These are phyloP conservation scores for Penicillium cosmopolitanum DNA, from an alignment of 495 filamentous ascomycete genomes.

Conservation along the genomic window DNA sequence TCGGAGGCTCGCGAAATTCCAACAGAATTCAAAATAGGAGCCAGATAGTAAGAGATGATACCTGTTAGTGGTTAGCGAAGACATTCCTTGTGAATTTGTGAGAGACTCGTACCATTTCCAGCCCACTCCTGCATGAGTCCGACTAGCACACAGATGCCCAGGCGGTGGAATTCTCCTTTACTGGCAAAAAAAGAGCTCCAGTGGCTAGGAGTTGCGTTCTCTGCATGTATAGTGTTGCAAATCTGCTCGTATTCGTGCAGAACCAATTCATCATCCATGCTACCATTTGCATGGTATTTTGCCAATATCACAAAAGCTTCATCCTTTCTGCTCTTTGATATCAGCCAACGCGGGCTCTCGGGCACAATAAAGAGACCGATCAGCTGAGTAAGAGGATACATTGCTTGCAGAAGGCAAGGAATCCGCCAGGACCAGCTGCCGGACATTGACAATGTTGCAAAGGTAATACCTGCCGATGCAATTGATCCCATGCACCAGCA, in stretches of 20 bases:
- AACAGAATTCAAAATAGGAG: slow-evolving; percentile 56
- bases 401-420: slow-evolving; percentile 28
- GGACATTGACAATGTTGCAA: slow-evolving; percentile 22
- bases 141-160: slow-evolving; percentile 59
- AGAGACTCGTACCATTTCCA: slow-evolving; percentile 56
- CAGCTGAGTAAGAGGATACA: slow-evolving; percentile 22
- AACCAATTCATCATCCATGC: slow-evolving; percentile 30
- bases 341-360: slow-evolving; percentile 42
- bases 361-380: slow-evolving; percentile 23
- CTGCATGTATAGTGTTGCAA: slow-evolving; percentile 54
- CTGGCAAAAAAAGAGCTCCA: slow-evolving; percentile 60
- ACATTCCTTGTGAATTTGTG: neutral
- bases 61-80: slow-evolving; percentile 19
- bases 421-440: slow-evolving; percentile 28
- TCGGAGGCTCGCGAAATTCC: slow-evolving; percentile 52
- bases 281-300: slow-evolving; percentile 40
- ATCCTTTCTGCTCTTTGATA: slow-evolving; percentile 38
- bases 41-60: slow-evolving; percentile 65
- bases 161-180: slow-evolving; percentile 67
- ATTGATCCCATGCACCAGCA: slow-evolving; percentile 29
- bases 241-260: slow-evolving; percentile 40
- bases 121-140: slow-evolving; percentile 66
- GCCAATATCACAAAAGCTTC: slow-evolving; percentile 45
- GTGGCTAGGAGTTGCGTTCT: slow-evolving; percentile 21
- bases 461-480: slow-evolving; percentile 21